Base-by-base conservation (phyloP, 176 grass and related monocot species). In the Pharus latifolius region DNA sequence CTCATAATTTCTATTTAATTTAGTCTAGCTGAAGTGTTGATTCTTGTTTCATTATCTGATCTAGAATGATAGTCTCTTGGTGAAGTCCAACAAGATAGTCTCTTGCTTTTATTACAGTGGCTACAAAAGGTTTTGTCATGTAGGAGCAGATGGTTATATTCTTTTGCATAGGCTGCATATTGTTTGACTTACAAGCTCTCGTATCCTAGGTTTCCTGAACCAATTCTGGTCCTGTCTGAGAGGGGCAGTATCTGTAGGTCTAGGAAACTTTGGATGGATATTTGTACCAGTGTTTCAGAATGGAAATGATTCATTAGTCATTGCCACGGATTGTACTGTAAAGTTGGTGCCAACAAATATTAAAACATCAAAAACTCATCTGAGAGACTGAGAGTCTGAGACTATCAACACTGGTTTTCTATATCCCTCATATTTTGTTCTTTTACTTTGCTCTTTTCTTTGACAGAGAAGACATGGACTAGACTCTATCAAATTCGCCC, bases 401-500 rank as follows among this genome's bases (percentile, higher is more conserved):
- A 56, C 16, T 3, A 17, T 43, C 9, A 72, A 31, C 35, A 14
- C 53, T 59, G 28, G 69, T 59, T 58, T 59, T 46, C 24, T 27
- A 16, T 27, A 54, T 20, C 8, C 62, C 79, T 75, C 40, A 81
- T 19, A 59, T n/a, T n/a, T n/a, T n/a, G 11, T 75, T 60, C 9
- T n/a, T 59, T 49, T 73, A 8, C 30, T 32, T 0, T 60, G 41
- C 1, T 32, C 32, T 16, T 73, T 78, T 17, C 49, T 42, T 81
- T 82, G 9, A 57, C 65, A 90, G 87, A 73, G 64, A 73, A 69
- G 25, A 78, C 3, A 24, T 90, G 82, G 87, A 78, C 33, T 32
- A 77, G 75, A 53, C 32, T 90, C 15, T 85, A 75, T 49, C 53
- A 90, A 74, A 34, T 74, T 38, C 49, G n/a, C 20, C 78, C 52